A percentile compares a stretch with the other conserved stretches of the same genome.
Conservation (phyloP, 2,329 filamentous ascomycete genomes). For the Bipolaris cookei region DNA sequence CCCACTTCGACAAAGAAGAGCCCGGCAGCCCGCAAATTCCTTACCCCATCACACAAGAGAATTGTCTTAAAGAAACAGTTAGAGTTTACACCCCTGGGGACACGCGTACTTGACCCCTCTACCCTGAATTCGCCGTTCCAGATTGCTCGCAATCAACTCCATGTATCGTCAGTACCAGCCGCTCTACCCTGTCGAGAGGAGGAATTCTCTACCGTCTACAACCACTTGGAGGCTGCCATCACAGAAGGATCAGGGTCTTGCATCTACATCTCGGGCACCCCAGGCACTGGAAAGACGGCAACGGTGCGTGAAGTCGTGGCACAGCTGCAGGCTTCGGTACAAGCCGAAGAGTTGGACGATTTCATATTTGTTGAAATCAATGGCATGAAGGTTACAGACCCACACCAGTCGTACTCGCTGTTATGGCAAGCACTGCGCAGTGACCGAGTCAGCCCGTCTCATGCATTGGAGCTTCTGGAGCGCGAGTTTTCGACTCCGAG, state of each 20-base stretch:
- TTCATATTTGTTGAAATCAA: conserved; percentile 99
- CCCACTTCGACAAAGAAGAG: conserved; percentile 55
- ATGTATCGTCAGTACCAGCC: conserved; percentile 90
- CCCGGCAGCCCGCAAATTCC: conserved; percentile 60
- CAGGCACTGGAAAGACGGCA: conserved; percentile 95
- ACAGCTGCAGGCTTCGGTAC: conserved; percentile 84
- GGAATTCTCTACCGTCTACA: conserved; percentile 91
- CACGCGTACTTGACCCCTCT: conserved; percentile 78
- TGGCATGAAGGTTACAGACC: conserved; percentile 99
- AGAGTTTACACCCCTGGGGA: conserved; percentile 95
- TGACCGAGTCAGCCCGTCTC: conserved; percentile 87
- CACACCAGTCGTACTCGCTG: conserved; percentile 92
- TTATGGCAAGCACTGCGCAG: conserved; percentile 96
- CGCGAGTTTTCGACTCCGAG: conserved; percentile 91
- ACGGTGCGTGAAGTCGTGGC: conserved; percentile 95
- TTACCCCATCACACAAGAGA: conserved; percentile 70
- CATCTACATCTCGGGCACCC: conserved; percentile 99
- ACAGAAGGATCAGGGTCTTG: conserved; percentile 91
- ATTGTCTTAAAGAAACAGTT: conserved; percentile 84
- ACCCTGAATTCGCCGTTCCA: conserved; percentile 87
- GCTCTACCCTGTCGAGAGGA: conserved; percentile 89
- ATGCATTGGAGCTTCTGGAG: conserved; percentile 89
- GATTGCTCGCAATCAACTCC: conserved; percentile 83
- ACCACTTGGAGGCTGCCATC: conserved; percentile 92
- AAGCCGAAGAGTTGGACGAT: conserved; percentile 90